Base-by-base conservation (phyloP, 345 rosid genomes). In the Kernera saxatilis region DNA sequence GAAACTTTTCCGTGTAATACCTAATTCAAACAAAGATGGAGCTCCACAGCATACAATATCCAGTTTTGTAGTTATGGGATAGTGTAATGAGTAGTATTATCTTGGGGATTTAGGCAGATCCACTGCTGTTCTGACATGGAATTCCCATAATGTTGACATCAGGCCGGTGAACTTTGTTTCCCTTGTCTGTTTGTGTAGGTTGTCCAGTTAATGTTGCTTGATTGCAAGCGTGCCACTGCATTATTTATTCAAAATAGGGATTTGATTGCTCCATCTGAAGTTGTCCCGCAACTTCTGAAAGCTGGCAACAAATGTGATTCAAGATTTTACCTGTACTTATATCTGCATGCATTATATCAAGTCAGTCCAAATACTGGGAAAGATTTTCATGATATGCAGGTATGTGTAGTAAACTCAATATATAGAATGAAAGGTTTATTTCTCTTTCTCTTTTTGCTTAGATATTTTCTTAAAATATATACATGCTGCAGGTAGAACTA, bases 361-460 rank as follows among this genome's bases (percentile, higher is more conserved):
- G 94, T 77, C 58, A 85, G 83, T 74, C 96, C 88, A 43, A 85
- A 90, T 77, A 81, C 80, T 41, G 99, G 98, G 76, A 92, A 71
- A 79, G 98, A 92, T 72, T 92, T 79, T 80, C 99, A 92, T 77
- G 97, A 92, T 80, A 87, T 95, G 92, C 99, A 90, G 98, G 99
- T 90, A 80, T 48, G 78, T n/a, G 53, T 69, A 53, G 44, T 25
- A 17, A 45, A 62, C 43, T 75, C 17, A 29, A 12, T 26, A 40
- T 19, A 37, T 29, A 8, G 6, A 51, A 46, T 54, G 12, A 14
- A 22, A 35, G 11, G 30, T 55, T 52, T 8, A 26, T 19, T 45
- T 63, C 46, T 55, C 49, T 64, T 55, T 54, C 41, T 44, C 70
- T 39, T 63, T 60, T 36, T 69, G 29, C 26, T 25, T 23, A 6